These are phyloP conservation scores for Solanum pinnatisectum DNA, from an alignment of 257 asterid genomes.

Conservation along the genomic window DNA sequence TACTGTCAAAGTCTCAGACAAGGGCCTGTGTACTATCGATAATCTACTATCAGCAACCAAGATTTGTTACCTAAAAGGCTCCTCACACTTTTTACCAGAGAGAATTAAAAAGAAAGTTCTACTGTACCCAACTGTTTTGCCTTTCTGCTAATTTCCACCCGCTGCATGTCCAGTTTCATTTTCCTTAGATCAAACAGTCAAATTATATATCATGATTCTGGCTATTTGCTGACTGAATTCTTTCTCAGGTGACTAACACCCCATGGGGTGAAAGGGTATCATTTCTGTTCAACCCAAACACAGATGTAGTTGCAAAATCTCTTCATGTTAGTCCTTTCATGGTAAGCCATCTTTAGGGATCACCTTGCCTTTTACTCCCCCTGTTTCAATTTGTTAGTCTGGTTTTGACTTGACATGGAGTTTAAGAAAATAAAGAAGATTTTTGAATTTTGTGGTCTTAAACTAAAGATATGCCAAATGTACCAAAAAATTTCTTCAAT, in stretches of 20 bases:
- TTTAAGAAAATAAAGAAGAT: not conserved
- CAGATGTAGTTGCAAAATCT: slow-evolving; percentile 83
- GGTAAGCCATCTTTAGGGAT: slow-evolving; percentile 30
- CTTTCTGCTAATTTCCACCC: not conserved
- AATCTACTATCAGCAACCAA: not conserved
- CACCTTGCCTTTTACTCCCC: not conserved
- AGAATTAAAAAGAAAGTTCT: not conserved
- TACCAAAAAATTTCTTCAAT: not conserved
- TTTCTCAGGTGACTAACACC: slow-evolving; percentile 78
- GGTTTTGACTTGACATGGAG: not conserved
- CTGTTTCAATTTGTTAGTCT: not conserved
- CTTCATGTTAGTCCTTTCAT: slow-evolving; percentile 99
- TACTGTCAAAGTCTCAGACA: not conserved
- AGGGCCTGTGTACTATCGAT: not conserved
- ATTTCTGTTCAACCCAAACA: slow-evolving; percentile 73
- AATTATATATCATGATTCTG: not conserved
- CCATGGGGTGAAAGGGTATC: slow-evolving; percentile 97
- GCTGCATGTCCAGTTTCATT: not conserved
- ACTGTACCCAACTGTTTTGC: not conserved
- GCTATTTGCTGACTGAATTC: not conserved
- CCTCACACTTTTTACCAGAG: not conserved
- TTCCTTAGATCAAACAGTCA: not conserved
- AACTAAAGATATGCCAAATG: not conserved
- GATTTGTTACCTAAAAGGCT: not conserved
- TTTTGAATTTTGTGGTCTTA: not conserved